Percentiles rank a stretch among this genome's conserved stretches.
Conservation (phyloP, 1,139 yeast species). For the Ogataea hybrid region DNA sequence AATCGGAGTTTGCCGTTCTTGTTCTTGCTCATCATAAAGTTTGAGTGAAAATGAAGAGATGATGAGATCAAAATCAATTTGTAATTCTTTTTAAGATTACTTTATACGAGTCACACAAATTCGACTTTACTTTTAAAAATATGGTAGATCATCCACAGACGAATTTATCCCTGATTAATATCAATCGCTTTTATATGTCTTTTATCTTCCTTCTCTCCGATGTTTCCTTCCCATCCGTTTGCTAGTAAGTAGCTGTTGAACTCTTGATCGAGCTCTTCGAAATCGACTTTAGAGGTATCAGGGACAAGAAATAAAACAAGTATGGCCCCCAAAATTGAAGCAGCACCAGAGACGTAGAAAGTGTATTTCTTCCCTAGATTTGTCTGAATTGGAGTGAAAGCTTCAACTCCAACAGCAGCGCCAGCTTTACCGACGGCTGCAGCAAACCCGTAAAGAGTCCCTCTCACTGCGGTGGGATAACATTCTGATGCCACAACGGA, state of each 20-base stretch:
- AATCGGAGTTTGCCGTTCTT: background rate
- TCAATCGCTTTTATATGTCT: background rate
- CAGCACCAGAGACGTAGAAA: conserved; percentile 49
- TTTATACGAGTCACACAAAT: background rate
- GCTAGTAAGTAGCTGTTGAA: conserved; percentile 58
- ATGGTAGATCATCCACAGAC: background rate
- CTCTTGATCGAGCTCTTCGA: conserved; percentile 57
- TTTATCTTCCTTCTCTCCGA: conserved; percentile 38
- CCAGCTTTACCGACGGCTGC: conserved; percentile 47
- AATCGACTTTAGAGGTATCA: conserved; percentile 59
- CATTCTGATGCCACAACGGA: conserved; percentile 26
- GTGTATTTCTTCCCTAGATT: conserved; percentile 43
- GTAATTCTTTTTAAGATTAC: background rate
- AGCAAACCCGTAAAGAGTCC: conserved; percentile 31
- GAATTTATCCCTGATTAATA: background rate
- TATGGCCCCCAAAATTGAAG: conserved; percentile 60
- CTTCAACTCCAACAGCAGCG: conserved; percentile 23
- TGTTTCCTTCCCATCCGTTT: conserved; percentile 61
- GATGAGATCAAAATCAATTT: background rate
- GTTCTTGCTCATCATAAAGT: background rate
- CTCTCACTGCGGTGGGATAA: conserved; percentile 35
- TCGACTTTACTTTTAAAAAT: background rate
- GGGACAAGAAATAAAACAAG: conserved; percentile 61
- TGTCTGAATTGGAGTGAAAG: conserved; percentile 38
- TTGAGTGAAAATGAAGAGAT: background rate